A percentile compares a stretch with the other conserved stretches of the same genome.
Conservation (phyloP, 176 grass and related monocot species). For the Bromus sterilis region DNA sequence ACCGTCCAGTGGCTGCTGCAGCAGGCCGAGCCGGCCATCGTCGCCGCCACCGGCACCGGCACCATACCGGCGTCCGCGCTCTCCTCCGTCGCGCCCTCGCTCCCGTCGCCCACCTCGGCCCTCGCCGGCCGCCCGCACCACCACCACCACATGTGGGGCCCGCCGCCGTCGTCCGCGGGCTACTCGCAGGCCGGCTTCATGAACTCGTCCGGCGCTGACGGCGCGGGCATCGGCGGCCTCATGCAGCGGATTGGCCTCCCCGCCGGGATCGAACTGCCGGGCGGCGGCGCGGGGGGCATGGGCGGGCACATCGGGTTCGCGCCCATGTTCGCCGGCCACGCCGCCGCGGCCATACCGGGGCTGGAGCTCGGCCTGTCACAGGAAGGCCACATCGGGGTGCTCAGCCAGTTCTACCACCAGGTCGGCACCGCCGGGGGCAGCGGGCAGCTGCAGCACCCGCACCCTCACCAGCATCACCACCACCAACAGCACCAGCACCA, state of each 20-base stretch:
- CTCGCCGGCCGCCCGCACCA: constrained; percentile 40
- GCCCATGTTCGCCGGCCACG: constrained; percentile 56
- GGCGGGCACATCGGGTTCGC: constrained; percentile 58
- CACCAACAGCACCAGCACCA: constrained; percentile 38
- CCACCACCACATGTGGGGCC: constrained; percentile 55
- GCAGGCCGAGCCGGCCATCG: constrained; percentile 76
- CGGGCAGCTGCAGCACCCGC: constrained; percentile 42
- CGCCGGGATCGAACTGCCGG: constrained; percentile 33
- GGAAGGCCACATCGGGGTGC: constrained; percentile 67
- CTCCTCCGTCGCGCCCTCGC: constrained; percentile 42
- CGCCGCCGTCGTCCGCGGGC: constrained; percentile 17
- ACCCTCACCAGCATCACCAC: constrained; percentile 38
- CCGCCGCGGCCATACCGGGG: constrained; percentile 45
- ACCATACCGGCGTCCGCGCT: constrained; percentile 73
- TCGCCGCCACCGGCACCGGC: constrained; percentile 64
- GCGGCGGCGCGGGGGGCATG: constrained; percentile 15
- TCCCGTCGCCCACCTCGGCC: constrained; percentile 33
- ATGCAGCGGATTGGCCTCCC: constrained; percentile 56
- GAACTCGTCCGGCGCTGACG: constrained; percentile 24
- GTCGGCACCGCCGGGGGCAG: constrained; percentile 25
- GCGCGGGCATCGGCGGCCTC: constrained; percentile 29
- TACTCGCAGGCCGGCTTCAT: constrained; percentile 42
- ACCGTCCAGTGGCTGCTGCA: constrained; percentile 86
- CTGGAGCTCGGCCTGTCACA: constrained; percentile 68
- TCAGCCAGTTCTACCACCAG: constrained; percentile 72